phyloP scores from a whole-genome alignment of 371 early-diverging fungal species.

The Mucor saturninus region DNA sequence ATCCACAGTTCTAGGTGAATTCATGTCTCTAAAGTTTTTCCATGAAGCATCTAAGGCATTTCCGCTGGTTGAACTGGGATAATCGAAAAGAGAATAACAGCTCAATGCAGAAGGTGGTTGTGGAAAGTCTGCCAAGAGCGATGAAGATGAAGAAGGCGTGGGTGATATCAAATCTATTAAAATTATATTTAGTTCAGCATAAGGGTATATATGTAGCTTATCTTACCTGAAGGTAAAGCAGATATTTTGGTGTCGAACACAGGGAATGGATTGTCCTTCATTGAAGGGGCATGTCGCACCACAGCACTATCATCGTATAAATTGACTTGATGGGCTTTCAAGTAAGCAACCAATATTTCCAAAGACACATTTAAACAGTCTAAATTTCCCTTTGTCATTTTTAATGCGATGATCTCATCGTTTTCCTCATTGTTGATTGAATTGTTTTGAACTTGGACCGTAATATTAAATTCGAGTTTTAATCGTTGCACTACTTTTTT shows the following conservation, averaged over 20 bases:
- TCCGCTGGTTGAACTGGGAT: slow-evolving; percentile 19
- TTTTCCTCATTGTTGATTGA: slow-evolving; percentile 6
- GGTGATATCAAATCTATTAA: slow-evolving; percentile 8
- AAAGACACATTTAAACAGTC: slow-evolving; percentile 23
- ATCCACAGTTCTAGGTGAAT: slow-evolving; percentile 39
- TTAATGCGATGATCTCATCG: slow-evolving; percentile 19
- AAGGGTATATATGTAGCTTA: background rate
- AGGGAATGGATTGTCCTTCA: slow-evolving; percentile 2
- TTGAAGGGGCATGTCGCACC: slow-evolving; percentile 14
- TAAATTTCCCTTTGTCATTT: slow-evolving; percentile 24
- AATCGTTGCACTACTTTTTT: slow-evolving; percentile 17
- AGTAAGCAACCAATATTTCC: slow-evolving; percentile 20
- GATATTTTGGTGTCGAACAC: slow-evolving; percentile 17
- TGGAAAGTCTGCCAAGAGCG: slow-evolving; percentile 18
- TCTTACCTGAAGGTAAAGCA: slow-evolving; percentile 9
- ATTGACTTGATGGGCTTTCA: slow-evolving; percentile 29
- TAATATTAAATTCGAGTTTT: slow-evolving; percentile 8
- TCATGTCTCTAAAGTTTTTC: slow-evolving; percentile 49
- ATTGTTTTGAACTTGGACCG: slow-evolving; percentile 4
- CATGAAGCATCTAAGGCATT: slow-evolving; percentile 42
- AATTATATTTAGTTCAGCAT: background rate
- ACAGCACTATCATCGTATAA: slow-evolving; percentile 27
- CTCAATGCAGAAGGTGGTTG: slow-evolving; percentile 15
- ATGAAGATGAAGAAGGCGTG: slow-evolving; percentile 27
- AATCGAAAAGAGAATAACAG: slow-evolving; percentile 33